These are phyloP conservation scores for Penicillium verrucosum DNA, from an alignment of 2,329 filamentous ascomycete species.

Conservation along the genomic window DNA sequence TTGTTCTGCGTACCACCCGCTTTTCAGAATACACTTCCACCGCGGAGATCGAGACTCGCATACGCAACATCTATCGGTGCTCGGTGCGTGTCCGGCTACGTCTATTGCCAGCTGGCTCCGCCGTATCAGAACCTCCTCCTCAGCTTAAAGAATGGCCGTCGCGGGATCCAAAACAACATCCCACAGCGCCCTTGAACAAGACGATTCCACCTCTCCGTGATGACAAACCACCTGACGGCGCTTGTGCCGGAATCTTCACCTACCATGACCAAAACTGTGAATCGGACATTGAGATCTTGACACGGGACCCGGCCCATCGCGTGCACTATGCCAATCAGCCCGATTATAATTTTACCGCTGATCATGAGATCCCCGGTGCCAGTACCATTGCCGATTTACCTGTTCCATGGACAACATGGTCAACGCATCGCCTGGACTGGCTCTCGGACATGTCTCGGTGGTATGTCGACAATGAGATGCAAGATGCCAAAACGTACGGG, in stretches of 20 bases:
- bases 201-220: background rate
- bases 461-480: constrained; percentile 35
- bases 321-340: constrained; percentile 46
- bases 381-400: constrained; percentile 30
- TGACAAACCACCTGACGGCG: constrained; percentile 41
- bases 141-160: constrained; percentile 1
- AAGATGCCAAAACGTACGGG: constrained; percentile 33
- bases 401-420: constrained; percentile 41
- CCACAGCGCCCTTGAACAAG: background rate
- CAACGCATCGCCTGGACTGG: constrained; percentile 44
- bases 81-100: constrained; percentile 50
- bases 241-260: constrained; percentile 52
- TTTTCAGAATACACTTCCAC: constrained; percentile 45
- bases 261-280: constrained; percentile 48
- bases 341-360: constrained; percentile 37
- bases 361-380: constrained; percentile 34
- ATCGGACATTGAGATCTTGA: constrained; percentile 54
- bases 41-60: constrained; percentile 48
- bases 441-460: constrained; percentile 34
- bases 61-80: constrained; percentile 47
- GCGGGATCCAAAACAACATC: constrained; percentile 1
- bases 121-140: constrained; percentile 14
- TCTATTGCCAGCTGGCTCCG: constrained; percentile 30
- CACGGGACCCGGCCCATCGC: constrained; percentile 43
- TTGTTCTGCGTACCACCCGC: constrained; percentile 48